These are phyloP conservation scores for Fusarium phyllophilum DNA, from an alignment of 2,329 filamentous ascomycete species.

Conservation along the genomic window DNA sequence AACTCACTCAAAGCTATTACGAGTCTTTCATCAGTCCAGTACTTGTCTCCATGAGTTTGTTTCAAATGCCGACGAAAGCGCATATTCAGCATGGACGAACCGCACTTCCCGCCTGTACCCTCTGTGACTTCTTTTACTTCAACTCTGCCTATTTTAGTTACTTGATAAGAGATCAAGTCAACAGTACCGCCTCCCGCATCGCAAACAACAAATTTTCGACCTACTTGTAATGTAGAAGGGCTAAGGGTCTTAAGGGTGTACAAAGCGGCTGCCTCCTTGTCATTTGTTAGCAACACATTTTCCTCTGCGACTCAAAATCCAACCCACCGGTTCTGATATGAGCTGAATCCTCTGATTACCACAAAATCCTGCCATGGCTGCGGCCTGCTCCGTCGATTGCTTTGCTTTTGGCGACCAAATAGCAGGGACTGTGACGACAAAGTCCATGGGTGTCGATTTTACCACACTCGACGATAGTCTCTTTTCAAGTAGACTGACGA, in stretches of 20 bases:
- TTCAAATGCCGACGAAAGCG: slow-evolving; percentile 58
- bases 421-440: slow-evolving; percentile 67
- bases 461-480: slow-evolving; percentile 56
- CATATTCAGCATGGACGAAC: slow-evolving; percentile 60
- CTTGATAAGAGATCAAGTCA: slow-evolving; percentile 64
- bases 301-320: not conserved
- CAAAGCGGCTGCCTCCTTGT: slow-evolving; percentile 61
- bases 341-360: slow-evolving; percentile 56
- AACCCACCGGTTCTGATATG: slow-evolving; percentile 59
- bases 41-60: slow-evolving; percentile 55
- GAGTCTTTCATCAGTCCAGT: slow-evolving; percentile 56
- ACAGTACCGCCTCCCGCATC: slow-evolving; percentile 66
- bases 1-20: slow-evolving; percentile 56
- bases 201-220: slow-evolving; percentile 62
- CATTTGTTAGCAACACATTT: slow-evolving; percentile 20
- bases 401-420: slow-evolving; percentile 68
- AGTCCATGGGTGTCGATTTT: slow-evolving; percentile 58
- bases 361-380: slow-evolving; percentile 53
- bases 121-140: slow-evolving; percentile 60
- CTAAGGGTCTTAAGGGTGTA: slow-evolving; percentile 58
- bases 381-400: slow-evolving; percentile 57
- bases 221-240: slow-evolving; percentile 53
- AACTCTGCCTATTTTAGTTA: slow-evolving; percentile 54
- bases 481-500: slow-evolving; percentile 56
- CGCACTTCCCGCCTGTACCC: slow-evolving; percentile 61